Evolutionary conservation across 164 flowering plant genomes (phyloP), one percentile per base, ranked within the genome.

Genomic region (Chloranthus sessilifolius): DNA sequence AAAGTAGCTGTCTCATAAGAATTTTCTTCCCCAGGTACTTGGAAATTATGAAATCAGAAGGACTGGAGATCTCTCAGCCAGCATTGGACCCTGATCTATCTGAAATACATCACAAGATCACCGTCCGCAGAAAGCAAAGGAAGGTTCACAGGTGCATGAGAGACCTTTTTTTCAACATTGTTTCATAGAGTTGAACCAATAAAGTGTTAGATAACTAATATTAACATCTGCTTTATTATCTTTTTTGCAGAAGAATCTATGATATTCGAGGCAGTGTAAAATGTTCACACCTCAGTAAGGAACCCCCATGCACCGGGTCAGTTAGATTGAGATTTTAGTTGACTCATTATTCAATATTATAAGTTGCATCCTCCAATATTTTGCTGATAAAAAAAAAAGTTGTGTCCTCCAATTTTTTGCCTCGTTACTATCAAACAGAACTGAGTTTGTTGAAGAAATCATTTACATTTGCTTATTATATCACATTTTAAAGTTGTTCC

Each of bases 251-350:
- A 65, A 69, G 96, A 75, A 73, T 91, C 16, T 88, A 73, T 68
- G 92, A 81, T 2, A 40, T 7, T 26, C 72, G 86, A 72, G 98
- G 98, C 55, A 75, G 67, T 62, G 50, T 50, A 8, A 87, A 72
- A 61, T 91, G 98, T 74, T 63, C 88, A 20, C 69, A 68, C 47
- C 58, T 60, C 49, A 91, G 92, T 55, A 66, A 65, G 47, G 95
- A 82, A 58, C 98, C 98, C 27, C 98, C 98, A 34, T 91, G 98
- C 77, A 77, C 88, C 31, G 98, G 98, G 98, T 85, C 56, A 3
- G 57, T 36, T 47, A n/a, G n/a, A n/a, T n/a, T n/a, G n/a, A n/a
- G n/a, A n/a, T n/a, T n/a, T n/a, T n/a, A n/a, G n/a, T n/a, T n/a
- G n/a, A n/a, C n/a, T n/a, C n/a, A n/a, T n/a, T n/a, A n/a, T n/a